Percentiles rank a stretch among this genome's conserved stretches.
Evolutionary conservation across 148 eudicot species (phyloP).

Genomic region (Spergularia bocconei): DNA sequence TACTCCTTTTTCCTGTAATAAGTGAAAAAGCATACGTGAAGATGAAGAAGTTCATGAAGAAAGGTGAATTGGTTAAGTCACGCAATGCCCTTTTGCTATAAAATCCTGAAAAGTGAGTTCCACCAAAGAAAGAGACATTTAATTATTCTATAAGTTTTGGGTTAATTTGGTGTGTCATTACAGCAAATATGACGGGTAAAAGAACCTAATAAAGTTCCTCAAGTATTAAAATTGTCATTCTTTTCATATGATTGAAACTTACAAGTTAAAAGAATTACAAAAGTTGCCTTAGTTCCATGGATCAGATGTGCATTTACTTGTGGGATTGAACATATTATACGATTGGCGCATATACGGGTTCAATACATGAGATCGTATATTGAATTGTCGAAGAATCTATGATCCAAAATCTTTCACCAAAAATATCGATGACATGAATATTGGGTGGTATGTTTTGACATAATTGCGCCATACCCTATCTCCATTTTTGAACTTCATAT

Average conservation of each 20-base stretch:
- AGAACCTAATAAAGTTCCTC: constrained; percentile 6
- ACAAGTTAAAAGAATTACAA: constrained; percentile 10
- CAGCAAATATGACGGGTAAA: constrained; percentile 4
- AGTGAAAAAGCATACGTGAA: constrained; percentile 33
- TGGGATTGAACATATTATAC: neutral
- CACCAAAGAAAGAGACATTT: constrained; percentile 24
- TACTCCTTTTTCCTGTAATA: constrained; percentile 34
- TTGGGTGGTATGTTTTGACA: too few relatives aligned
- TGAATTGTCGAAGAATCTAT: too few relatives aligned
- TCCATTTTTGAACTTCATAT: too few relatives aligned
- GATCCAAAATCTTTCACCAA: too few relatives aligned
- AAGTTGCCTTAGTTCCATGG: neutral
- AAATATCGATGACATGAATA: too few relatives aligned
- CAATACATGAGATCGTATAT: too few relatives aligned
- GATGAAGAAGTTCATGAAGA: constrained; percentile 21
- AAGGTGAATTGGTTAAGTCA: constrained; percentile 33
- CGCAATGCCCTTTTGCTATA: constrained; percentile 28
- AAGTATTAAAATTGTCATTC: neutral
- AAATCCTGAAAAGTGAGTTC: constrained; percentile 15
- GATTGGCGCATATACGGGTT: neutral
- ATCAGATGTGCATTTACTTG: neutral
- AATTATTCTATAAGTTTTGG: neutral
- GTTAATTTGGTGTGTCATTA: neutral
- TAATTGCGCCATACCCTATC: too few relatives aligned
- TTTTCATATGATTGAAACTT: constrained; percentile 18